phyloP scores from a whole-genome alignment of 2,329 filamentous ascomycete species.

The Verruconis gallopava region DNA sequence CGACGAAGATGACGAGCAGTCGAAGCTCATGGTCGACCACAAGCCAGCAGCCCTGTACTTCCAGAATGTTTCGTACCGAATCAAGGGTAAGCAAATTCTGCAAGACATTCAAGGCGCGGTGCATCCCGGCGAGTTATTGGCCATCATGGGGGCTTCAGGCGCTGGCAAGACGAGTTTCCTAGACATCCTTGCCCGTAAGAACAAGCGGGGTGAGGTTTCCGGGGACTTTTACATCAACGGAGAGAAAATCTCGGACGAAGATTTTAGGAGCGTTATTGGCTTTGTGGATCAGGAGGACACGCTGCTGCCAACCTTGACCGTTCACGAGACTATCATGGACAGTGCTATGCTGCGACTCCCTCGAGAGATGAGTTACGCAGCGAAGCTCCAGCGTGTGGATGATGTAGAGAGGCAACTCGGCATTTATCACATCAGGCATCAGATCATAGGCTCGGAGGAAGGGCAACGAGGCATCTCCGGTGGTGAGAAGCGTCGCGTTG shows the following conservation, averaged over 20 bases:
- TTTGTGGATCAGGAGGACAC: slow-evolving; percentile 98
- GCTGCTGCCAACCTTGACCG: slow-evolving; percentile 87
- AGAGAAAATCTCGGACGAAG: slow-evolving; percentile 68
- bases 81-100: slow-evolving; percentile 83
- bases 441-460: slow-evolving; percentile 91
- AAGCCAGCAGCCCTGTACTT: slow-evolving; percentile 84
- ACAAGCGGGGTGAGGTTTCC: slow-evolving; percentile 68
- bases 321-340: slow-evolving; percentile 93
- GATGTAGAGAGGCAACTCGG: slow-evolving; percentile 95
- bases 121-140: slow-evolving; percentile 88
- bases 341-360: slow-evolving; percentile 88
- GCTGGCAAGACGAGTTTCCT: slow-evolving; percentile 96
- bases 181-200: slow-evolving; percentile 91
- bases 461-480: slow-evolving; percentile 90
- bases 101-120: slow-evolving; percentile 69
- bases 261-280: slow-evolving; percentile 85
- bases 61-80: slow-evolving; percentile 69
- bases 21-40: slow-evolving; percentile 80
- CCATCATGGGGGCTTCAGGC: slow-evolving; percentile 96
- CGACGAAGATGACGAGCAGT: slow-evolving; percentile 77
- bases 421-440: slow-evolving; percentile 86
- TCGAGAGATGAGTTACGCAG: slow-evolving; percentile 69
- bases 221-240: slow-evolving; percentile 91
- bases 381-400: slow-evolving; percentile 83
- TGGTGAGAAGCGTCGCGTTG: slow-evolving; percentile 89